These are phyloP conservation scores for Lachancea waltii DNA, from an alignment of 805 yeast species.

Conservation along the genomic window DNA sequence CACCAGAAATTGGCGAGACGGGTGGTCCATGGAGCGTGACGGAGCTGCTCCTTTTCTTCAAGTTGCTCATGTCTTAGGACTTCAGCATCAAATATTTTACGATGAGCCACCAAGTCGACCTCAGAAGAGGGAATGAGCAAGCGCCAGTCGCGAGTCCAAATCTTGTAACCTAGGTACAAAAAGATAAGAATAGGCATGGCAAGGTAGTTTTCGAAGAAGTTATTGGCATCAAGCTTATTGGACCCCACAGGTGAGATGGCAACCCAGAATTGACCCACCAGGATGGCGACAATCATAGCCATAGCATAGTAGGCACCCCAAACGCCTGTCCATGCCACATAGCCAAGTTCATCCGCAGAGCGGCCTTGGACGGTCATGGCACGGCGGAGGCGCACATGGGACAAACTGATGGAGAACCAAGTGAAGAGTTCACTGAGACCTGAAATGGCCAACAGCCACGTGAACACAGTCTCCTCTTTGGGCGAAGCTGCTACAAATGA, in stretches of 20 bases:
- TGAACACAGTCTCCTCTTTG: conserved; percentile 50
- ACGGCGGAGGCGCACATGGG: conserved; percentile 52
- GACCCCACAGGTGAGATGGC: conserved; percentile 50
- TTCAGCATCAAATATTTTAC: conserved; percentile 33
- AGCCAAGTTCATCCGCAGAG: conserved; percentile 46
- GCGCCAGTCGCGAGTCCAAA: conserved; percentile 42
- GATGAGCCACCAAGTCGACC: conserved; percentile 26
- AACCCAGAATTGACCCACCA: conserved; percentile 60
- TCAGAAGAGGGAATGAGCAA: conserved; percentile 28
- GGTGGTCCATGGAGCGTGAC: conserved; percentile 25
- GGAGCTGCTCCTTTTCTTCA: conserved; percentile 26
- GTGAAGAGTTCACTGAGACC: conserved; percentile 59
- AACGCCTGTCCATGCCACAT: conserved; percentile 44
- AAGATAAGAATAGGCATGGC: conserved; percentile 42
- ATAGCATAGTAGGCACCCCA: conserved; percentile 50
- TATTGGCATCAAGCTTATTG: conserved; percentile 34
- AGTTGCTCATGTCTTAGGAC: conserved; percentile 29
- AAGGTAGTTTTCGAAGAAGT: conserved; percentile 41
- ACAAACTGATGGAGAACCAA: conserved; percentile 51
- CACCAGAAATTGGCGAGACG: conserved; percentile 32
- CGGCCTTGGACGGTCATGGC: conserved; percentile 53
- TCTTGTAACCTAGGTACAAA: conserved; percentile 40
- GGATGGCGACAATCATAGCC: conserved; percentile 41
- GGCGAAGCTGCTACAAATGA: conserved; percentile 63
- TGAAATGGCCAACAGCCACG: conserved; percentile 58